These are phyloP conservation scores for Lactuca sativa DNA, from an alignment of 129 eudicot species.

Conservation along the genomic window DNA sequence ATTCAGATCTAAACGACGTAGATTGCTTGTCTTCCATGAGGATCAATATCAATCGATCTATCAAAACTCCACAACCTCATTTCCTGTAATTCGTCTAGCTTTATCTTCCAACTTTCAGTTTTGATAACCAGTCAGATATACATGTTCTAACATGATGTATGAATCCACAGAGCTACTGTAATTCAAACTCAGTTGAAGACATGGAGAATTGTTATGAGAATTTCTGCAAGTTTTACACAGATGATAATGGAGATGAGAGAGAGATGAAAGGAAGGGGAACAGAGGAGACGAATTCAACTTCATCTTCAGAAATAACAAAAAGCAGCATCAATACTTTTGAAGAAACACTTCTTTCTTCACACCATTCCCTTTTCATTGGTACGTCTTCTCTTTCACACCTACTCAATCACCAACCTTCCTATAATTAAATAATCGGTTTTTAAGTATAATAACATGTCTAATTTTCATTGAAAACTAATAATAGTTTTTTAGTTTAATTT, in stretches of 20 bases:
- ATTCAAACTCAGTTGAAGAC: not conserved
- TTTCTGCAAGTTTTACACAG: slow-evolving; percentile 9
- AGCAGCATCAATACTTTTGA: slow-evolving; percentile 3
- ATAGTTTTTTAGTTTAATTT: no score
- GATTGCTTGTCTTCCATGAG: slow-evolving; percentile 7
- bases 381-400: slow-evolving; percentile 10
- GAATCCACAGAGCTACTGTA: slow-evolving; percentile 14
- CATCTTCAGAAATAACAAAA: slow-evolving; percentile 15
- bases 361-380: slow-evolving; percentile 13
- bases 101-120: not conserved
- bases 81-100: not conserved
- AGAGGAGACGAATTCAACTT: slow-evolving; percentile 12
- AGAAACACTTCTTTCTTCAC: not conserved
- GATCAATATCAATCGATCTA: slow-evolving; percentile 3
- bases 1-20: slow-evolving; percentile 18
- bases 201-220: not conserved
- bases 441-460: not conserved
- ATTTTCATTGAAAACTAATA: not conserved
- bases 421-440: not conserved
- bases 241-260: slow-evolving; percentile 7
- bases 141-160: not conserved
- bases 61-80: not conserved
- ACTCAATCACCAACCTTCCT: not conserved
- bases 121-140: not conserved
- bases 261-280: not conserved